phyloP scores from a whole-genome alignment of 2,329 filamentous ascomycete genomes.

The Aureobasidium leucospermi region DNA sequence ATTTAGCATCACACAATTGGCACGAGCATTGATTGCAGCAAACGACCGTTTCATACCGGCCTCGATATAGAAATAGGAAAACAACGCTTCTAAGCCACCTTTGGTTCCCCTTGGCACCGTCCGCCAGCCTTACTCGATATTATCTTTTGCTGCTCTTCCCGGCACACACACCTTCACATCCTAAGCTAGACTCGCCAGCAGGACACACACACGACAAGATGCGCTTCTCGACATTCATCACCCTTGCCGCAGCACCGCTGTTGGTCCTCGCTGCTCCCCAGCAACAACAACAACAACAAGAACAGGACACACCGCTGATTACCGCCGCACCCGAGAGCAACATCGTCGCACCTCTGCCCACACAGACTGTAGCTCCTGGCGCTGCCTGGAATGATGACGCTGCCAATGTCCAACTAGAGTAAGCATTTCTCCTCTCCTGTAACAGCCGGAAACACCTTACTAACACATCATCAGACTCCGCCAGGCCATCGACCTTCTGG shows the following conservation, averaged over 20 bases:
- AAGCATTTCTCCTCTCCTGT: background rate
- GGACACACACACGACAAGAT: background rate
- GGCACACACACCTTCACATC: background rate
- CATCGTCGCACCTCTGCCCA: background rate
- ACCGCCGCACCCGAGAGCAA: background rate
- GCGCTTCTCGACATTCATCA: constrained; percentile 1
- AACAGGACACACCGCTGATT: background rate
- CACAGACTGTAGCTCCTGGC: background rate
- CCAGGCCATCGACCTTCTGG: background rate
- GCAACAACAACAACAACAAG: constrained; percentile 4
- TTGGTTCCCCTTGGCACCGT: constrained; percentile 8
- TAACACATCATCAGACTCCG: background rate
- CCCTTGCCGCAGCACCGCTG: constrained; percentile 1
- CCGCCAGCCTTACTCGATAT: background rate
- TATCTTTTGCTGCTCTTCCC: background rate
- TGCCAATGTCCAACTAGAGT: background rate
- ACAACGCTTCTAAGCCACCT: constrained; percentile 6
- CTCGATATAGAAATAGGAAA: constrained; percentile 4
- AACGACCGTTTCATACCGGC: background rate
- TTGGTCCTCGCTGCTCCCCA: background rate
- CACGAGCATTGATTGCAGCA: background rate
- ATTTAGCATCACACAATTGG: background rate
- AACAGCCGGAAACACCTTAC: background rate
- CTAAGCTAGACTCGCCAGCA: background rate
- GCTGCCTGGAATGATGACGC: constrained; percentile 4